Evolutionary conservation across 2,329 filamentous ascomycete genomes (phyloP).

Genomic region (Monilinia aucupariae): DNA sequence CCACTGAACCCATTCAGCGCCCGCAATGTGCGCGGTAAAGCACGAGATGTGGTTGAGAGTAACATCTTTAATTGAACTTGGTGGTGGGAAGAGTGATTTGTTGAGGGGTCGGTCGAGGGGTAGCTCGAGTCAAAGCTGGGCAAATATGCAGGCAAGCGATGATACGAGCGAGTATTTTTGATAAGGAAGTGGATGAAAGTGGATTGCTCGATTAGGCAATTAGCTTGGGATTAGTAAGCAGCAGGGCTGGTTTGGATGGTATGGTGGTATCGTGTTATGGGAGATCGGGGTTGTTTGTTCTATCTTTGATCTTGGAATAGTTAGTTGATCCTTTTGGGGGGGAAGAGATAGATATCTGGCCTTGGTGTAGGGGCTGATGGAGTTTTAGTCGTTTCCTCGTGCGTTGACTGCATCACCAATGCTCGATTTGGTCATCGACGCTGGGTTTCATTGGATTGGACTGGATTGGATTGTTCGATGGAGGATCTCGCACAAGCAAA

Average conservation of each 20-base stretch:
- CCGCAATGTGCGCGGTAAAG: not conserved
- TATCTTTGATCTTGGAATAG: no score
- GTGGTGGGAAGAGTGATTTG: not conserved
- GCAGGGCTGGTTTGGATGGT: not conserved
- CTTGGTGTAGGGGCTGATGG: no score
- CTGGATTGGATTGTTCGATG: not conserved
- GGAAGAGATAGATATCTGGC: not conserved
- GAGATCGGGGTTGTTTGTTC: no score
- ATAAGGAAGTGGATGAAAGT: not conserved
- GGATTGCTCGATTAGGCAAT: slow-evolving; percentile 10
- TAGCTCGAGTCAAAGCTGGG: not conserved
- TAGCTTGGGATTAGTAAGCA: slow-evolving; percentile 11
- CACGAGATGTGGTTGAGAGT: not conserved
- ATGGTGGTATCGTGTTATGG: not conserved
- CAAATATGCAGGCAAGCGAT: not conserved
- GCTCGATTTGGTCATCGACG: no score
- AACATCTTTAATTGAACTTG: not conserved
- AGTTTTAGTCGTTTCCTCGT: no score
- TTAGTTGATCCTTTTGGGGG: not conserved
- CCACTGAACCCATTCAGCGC: not conserved
- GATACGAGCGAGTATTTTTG: not conserved
- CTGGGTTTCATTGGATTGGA: not conserved
- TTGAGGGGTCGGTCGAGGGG: not conserved
- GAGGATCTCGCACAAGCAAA: not conserved
- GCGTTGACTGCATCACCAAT: no score